Conservation (phyloP, 2,329 filamentous ascomycete genomes). For the Fusarium sambucinum region DNA sequence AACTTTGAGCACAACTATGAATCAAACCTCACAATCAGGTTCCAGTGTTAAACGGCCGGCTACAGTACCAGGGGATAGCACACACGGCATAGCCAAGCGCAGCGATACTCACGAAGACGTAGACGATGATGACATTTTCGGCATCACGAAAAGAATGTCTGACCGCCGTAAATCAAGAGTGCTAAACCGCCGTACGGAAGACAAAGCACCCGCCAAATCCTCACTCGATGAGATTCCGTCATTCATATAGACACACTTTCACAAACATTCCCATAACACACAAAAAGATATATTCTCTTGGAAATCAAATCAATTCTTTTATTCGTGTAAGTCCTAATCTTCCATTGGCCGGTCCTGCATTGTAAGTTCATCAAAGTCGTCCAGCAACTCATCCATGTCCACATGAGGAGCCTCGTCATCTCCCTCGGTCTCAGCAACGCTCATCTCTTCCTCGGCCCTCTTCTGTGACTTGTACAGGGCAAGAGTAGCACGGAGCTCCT, state of each 20-base stretch:
- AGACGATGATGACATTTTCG: constrained; percentile 54
- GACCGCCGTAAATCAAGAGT: constrained; percentile 51
- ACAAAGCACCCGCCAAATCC: constrained; percentile 24
- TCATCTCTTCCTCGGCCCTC: constrained; percentile 71
- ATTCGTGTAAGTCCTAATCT: constrained; percentile 38
- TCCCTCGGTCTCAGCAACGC: constrained; percentile 72
- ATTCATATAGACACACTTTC: constrained; percentile 49
- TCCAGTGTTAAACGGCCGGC: constrained; percentile 9
- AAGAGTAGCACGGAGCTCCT: constrained; percentile 85
- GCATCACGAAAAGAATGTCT: constrained; percentile 50
- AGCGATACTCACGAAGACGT: constrained; percentile 31
- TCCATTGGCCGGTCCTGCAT: constrained; percentile 55
- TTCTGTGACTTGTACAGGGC: constrained; percentile 83
- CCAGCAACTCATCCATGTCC: constrained; percentile 83
- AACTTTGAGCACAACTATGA: constrained; percentile 14
- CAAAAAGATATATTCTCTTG: neutral
- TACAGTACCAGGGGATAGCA: constrained; percentile 14
- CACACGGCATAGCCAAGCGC: neutral
- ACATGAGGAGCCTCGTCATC: constrained; percentile 77
- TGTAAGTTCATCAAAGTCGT: constrained; percentile 89
- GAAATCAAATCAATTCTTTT: constrained; percentile 43
- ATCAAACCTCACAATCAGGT: constrained; percentile 7
- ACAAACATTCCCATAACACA: neutral
- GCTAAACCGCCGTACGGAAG: constrained; percentile 41
- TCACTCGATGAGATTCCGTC: constrained; percentile 53